Conservation (phyloP, 2,329 filamentous ascomycete species). For the Cladorrhinum sp. region DNA sequence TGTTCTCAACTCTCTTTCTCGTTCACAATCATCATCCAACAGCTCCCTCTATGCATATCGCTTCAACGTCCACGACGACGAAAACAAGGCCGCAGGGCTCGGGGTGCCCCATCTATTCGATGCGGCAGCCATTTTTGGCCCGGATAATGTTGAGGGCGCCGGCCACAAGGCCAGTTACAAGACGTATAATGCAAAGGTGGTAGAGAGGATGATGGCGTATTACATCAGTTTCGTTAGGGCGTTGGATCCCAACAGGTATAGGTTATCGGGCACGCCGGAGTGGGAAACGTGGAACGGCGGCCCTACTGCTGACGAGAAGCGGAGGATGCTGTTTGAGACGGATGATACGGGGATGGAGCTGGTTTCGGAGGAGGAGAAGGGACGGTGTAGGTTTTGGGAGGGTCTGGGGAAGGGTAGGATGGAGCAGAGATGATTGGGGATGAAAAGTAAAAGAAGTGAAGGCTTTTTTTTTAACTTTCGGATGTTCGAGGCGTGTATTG, state of each 20-base stretch:
- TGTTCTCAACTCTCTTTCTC: conserved; percentile 36
- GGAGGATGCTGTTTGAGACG: conserved; percentile 41
- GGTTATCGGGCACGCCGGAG: conserved; percentile 34
- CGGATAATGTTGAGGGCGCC: conserved; percentile 35
- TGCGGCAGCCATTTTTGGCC: conserved; percentile 47
- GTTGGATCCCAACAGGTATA: conserved; percentile 43
- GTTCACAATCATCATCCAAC: conserved; percentile 10
- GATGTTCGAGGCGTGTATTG: too few species aligned
- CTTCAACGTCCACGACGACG: conserved; percentile 46
- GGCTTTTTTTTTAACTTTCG: too few species aligned
- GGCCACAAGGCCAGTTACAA: conserved; percentile 38
- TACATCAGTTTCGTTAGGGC: conserved; percentile 47
- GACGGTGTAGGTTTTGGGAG: conserved; percentile 43
- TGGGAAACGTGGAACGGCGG: conserved; percentile 41
- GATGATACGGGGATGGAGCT: conserved; percentile 41
- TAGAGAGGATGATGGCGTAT: conserved; percentile 48
- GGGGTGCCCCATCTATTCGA: conserved; percentile 51
- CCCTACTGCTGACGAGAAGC: conserved; percentile 30
- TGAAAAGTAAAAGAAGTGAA: too few species aligned
- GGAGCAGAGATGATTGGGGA: conserved; percentile 34
- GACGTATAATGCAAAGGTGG: conserved; percentile 43
- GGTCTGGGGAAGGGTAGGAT: conserved; percentile 33
- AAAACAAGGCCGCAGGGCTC: conserved; percentile 36
- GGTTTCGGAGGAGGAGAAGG: conserved; percentile 33
- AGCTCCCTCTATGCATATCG: conserved; percentile 44